phyloP scores from a whole-genome alignment of 208 protist species.

The Crithidia bombi region DNA sequence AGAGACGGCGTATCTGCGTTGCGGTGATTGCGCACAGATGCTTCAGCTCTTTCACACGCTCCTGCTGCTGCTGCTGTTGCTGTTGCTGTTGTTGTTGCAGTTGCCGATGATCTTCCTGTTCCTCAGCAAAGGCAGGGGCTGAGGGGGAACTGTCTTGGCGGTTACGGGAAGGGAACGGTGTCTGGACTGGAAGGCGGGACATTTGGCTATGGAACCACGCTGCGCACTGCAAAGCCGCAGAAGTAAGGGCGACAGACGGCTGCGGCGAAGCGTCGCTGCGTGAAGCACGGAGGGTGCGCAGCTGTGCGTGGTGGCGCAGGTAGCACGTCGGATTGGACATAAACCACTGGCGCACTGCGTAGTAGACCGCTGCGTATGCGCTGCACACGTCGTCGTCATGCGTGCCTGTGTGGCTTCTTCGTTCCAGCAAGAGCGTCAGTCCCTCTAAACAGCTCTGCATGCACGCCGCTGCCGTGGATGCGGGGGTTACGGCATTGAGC shows the following conservation, averaged over 20 bases:
- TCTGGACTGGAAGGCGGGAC: background rate
- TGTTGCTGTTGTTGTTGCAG: too few species aligned
- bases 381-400: too few species aligned
- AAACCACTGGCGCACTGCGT: background rate
- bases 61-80: background rate
- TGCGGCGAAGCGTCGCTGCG: too few species aligned
- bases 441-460: background rate
- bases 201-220: background rate
- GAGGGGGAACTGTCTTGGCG: too few species aligned
- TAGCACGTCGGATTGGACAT: background rate
- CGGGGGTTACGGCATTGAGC: background rate
- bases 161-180: background rate
- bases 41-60: background rate
- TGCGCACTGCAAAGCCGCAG: background rate
- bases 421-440: too few species aligned
- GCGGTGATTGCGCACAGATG: background rate
- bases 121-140: too few species aligned
- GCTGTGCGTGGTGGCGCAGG: constrained; percentile 1
- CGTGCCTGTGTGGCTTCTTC: too few species aligned
- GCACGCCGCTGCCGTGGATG: background rate
- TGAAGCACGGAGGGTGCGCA: too few species aligned
- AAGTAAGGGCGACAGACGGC: too few species aligned
- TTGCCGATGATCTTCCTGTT: too few species aligned
- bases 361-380: background rate
- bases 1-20: background rate